Percentiles rank a stretch among this genome's conserved stretches.
phyloP scores from a whole-genome alignment of 1,284 basidiomycete species.

The Papiliotrema terrestris region DNA sequence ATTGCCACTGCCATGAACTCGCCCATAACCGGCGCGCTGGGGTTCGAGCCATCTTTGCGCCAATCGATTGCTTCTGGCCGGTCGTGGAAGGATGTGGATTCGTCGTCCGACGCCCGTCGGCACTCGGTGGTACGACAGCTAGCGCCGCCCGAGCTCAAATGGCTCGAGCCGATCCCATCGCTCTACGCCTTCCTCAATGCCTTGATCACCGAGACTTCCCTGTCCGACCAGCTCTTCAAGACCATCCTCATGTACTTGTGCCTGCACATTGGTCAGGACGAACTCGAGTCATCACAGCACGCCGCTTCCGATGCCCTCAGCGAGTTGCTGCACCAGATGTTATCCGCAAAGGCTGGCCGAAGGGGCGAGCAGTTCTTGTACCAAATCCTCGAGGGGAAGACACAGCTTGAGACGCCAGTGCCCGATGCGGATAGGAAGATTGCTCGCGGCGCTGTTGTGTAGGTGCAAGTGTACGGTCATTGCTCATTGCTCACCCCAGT shows the following conservation, averaged over 20 bases:
- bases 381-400: slow-evolving; percentile 33
- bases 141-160: slow-evolving; percentile 8
- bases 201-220: slow-evolving; percentile 25
- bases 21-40: slow-evolving; percentile 6
- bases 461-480: slow-evolving; percentile 3
- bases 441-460: slow-evolving; percentile 39
- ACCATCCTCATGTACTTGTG: slow-evolving; percentile 35
- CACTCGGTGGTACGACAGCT: not conserved
- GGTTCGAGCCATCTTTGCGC: slow-evolving; percentile 12
- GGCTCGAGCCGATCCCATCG: slow-evolving; percentile 26
- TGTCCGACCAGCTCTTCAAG: slow-evolving; percentile 35
- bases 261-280: slow-evolving; percentile 36
- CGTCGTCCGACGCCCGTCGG: not conserved
- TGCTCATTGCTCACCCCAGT: slow-evolving; percentile 6
- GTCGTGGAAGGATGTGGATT: not conserved
- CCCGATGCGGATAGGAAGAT: slow-evolving; percentile 31
- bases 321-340: slow-evolving; percentile 29
- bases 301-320: slow-evolving; percentile 19
- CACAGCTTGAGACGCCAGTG: slow-evolving; percentile 12
- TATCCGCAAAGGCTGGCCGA: slow-evolving; percentile 31
- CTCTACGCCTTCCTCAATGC: slow-evolving; percentile 28
- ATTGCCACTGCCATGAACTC: slow-evolving; percentile 12
- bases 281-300: slow-evolving; percentile 23
- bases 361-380: slow-evolving; percentile 35
- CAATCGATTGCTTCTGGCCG: slow-evolving; percentile 10